These are phyloP conservation scores for Chaetomidium leptoderma DNA, from an alignment of 495 filamentous ascomycete genomes.

Conservation along the genomic window DNA sequence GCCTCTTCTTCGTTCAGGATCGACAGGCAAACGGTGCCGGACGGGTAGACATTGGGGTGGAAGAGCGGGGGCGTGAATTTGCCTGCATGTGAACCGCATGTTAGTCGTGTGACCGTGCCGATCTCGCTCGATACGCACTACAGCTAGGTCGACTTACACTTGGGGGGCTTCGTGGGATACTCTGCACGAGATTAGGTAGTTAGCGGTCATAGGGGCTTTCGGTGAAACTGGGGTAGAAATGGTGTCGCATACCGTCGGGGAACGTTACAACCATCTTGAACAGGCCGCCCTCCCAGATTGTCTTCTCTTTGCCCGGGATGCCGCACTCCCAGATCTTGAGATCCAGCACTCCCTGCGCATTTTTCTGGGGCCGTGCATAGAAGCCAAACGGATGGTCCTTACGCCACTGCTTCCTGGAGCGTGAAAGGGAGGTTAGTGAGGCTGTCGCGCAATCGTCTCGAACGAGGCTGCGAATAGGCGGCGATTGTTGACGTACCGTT, in stretches of 20 bases:
- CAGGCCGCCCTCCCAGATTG: constrained; percentile 91
- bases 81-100: constrained; percentile 52
- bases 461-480: neutral
- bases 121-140: constrained; percentile 1
- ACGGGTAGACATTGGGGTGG: constrained; percentile 98
- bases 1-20: constrained; percentile 98
- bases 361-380: constrained; percentile 83
- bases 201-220: constrained; percentile 6
- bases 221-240: neutral
- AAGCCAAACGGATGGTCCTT: constrained; percentile 97
- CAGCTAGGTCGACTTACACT: constrained; percentile 60
- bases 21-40: constrained; percentile 93
- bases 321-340: constrained; percentile 96
- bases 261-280: constrained; percentile 93
- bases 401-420: constrained; percentile 84
- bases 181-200: constrained; percentile 52
- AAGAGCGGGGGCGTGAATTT: constrained; percentile 96
- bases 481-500: constrained; percentile 57
- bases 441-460: neutral
- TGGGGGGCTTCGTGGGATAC: constrained; percentile 97
- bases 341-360: constrained; percentile 74
- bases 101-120: constrained; percentile 23
- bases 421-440: constrained; percentile 14
- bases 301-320: constrained; percentile 91
- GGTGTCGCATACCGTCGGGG: constrained; percentile 72